phyloP scores from a whole-genome alignment of 2,329 filamentous ascomycete species.

The Sporothrix sp. region DNA sequence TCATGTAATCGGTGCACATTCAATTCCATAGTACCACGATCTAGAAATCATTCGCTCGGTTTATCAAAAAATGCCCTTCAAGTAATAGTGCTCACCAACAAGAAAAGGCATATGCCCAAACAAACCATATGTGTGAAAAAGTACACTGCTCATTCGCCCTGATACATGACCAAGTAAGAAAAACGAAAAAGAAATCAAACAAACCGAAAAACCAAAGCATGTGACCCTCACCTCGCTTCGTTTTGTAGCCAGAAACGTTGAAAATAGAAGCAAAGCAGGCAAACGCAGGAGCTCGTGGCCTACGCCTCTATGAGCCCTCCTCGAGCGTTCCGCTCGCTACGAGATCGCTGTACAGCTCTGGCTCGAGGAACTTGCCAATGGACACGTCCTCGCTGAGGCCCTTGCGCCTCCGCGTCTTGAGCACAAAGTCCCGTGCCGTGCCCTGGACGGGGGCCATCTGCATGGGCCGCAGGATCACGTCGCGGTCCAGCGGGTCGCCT shows the following conservation, averaged over 20 bases:
- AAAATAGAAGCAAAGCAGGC: neutral
- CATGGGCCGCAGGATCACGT: conserved; percentile 69
- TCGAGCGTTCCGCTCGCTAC: conserved; percentile 84
- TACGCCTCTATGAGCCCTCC: conserved; percentile 24
- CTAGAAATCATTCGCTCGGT: too few relatives aligned
- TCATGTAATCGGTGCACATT: too few relatives aligned
- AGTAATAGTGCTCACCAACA: too few relatives aligned
- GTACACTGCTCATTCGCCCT: neutral
- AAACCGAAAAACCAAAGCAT: neutral
- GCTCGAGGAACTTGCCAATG: conserved; percentile 92
- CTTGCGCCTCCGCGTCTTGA: conserved; percentile 91
- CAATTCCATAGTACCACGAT: too few relatives aligned
- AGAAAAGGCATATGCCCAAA: neutral
- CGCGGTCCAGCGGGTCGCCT: conserved; percentile 85
- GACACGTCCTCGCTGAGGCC: conserved; percentile 91
- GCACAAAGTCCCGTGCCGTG: conserved; percentile 87
- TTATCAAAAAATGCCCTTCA: too few relatives aligned
- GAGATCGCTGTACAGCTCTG: conserved; percentile 79
- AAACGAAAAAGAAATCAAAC: neutral
- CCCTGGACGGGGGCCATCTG: conserved; percentile 83
- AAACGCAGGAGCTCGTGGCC: neutral
- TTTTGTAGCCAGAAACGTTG: neutral
- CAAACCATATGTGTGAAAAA: neutral
- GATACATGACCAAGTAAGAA: neutral
- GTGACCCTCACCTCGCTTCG: conserved; percentile 3